These are phyloP conservation scores for Plasmodium chabaudi DNA, from an alignment of 169 alveolate genomes.

Conservation along the genomic window DNA sequence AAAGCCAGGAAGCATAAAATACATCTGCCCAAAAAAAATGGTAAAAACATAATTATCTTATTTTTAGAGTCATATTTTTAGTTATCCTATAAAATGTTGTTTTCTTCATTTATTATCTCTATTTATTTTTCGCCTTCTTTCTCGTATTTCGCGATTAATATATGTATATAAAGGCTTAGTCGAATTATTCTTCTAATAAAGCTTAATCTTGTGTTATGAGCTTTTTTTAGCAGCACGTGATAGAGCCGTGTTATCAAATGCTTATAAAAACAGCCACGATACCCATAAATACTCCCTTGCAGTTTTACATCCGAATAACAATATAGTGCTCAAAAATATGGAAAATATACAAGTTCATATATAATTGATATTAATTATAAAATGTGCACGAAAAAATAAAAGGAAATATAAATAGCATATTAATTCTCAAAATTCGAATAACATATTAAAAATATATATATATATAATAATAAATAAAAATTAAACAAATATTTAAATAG, in stretches of 20 bases:
- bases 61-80: constrained; percentile 71
- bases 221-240: constrained; percentile 15
- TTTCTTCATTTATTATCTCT: constrained; percentile 16
- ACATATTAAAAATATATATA: too few relatives aligned
- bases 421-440: too few relatives aligned
- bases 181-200: constrained; percentile 7
- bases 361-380: too few relatives aligned
- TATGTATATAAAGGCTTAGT: not conserved
- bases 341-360: not conserved
- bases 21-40: constrained; percentile 72
- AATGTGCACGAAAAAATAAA: too few relatives aligned
- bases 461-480: too few relatives aligned
- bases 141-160: not conserved
- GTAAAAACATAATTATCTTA: constrained; percentile 71
- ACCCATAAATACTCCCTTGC: too few relatives aligned
- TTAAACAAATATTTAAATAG: too few relatives aligned
- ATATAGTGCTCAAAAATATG: not conserved
- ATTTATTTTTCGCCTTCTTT: constrained; percentile 1
- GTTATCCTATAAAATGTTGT: not conserved
- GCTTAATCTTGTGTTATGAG: not conserved
- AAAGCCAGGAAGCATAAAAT: constrained; percentile 74
- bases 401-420: too few relatives aligned
- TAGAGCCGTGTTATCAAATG: constrained; percentile 3
- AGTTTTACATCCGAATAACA: too few relatives aligned
- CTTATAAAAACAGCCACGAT: not conserved